phyloP scores from a whole-genome alignment of 208 protist species.

The Phytomonas sp. region DNA sequence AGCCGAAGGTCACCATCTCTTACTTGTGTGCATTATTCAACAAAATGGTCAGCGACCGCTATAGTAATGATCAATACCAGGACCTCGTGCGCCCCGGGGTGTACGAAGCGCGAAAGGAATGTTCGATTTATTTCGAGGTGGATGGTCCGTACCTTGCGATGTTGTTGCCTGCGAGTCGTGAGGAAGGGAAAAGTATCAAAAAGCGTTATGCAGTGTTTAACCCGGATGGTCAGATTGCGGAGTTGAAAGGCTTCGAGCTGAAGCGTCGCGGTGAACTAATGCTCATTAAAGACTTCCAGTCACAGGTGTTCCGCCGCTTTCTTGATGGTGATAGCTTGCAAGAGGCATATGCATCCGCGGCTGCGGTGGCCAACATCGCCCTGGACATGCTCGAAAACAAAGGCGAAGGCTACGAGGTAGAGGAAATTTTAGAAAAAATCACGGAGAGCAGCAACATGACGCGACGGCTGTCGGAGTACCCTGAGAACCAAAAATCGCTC shows the following conservation, averaged over 20 bases:
- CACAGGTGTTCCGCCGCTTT: constrained; percentile 94
- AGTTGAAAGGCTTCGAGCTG: constrained; percentile 99
- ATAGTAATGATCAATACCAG: constrained; percentile 99
- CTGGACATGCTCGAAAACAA: constrained; percentile 95
- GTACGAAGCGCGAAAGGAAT: constrained; percentile 88
- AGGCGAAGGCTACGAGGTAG: constrained; percentile 86
- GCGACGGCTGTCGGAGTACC: constrained; percentile 94
- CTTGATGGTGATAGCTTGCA: constrained; percentile 93
- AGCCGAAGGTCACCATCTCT: constrained; percentile 70
- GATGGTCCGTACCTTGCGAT: constrained; percentile 99
- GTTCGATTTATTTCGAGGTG: constrained; percentile 99
- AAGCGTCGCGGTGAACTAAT: constrained; percentile 99
- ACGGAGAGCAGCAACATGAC: constrained; percentile 97
- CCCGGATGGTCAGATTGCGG: constrained; percentile 93
- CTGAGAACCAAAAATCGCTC: constrained; percentile 96
- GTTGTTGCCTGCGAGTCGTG: constrained; percentile 97
- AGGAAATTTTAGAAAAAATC: constrained; percentile 97
- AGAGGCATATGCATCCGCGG: constrained; percentile 95
- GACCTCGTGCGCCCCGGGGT: constrained; percentile 51
- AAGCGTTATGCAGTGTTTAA: constrained; percentile 99
- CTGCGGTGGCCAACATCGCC: constrained; percentile 92
- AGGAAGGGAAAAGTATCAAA: constrained; percentile 98
- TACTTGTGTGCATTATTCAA: constrained; percentile 99
- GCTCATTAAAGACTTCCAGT: constrained; percentile 99
- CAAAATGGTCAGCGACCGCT: constrained; percentile 93